Evolutionary conservation across 2,329 filamentous ascomycete genomes (phyloP), one percentile per base, ranked within the genome.

Genomic region (Verticillium albo-atrum): DNA sequence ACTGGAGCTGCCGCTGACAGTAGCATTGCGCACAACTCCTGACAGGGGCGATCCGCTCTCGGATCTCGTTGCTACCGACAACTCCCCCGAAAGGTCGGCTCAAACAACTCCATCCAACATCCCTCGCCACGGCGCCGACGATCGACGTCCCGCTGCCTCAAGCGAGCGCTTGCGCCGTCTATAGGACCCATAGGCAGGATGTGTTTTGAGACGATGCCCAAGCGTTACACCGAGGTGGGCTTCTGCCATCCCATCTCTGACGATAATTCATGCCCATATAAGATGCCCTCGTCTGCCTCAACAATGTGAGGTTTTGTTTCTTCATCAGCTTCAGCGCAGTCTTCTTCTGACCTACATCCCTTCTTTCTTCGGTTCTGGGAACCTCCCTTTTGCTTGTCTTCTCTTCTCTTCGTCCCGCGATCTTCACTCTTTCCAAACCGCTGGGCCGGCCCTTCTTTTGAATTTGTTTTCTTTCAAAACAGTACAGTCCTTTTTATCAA

Each of bases 331-430:
- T 61, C 58, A 42, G 42, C 56, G 28, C 51, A 60, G 53, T 60
- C 57, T 54, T 59, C 58, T 53, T 58, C 57, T 58, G 34, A 37
- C 28, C 25, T 56, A 47, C 57, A 53, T 58, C 59, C 42, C 47
- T 62, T 59, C 35, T 65, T 62, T 60, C 55, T 64, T 60, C 54
- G 63, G 64, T 65, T 65, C 64, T 63, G 63, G 60, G 37, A 64
- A 63, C 63, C 61, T 60, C 56, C 47, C 32, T 61, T 57, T 34
- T 61, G 56, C 53, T 53, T 55, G 27, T n/a, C n/a, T n/a, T n/a
- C n/a, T 54, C 52, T 62, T 59, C 34, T 50, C 35, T 63, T 59
- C 59, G 25, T 59, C 25, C 58, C 55, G 32, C 54, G 50, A 32
- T 58, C 56, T 57, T 59, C 55, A 51, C 26, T 62, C 54, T 23